Base-by-base conservation (phyloP, 2,329 filamentous ascomycete species). In the Paradendryphiella salina region DNA sequence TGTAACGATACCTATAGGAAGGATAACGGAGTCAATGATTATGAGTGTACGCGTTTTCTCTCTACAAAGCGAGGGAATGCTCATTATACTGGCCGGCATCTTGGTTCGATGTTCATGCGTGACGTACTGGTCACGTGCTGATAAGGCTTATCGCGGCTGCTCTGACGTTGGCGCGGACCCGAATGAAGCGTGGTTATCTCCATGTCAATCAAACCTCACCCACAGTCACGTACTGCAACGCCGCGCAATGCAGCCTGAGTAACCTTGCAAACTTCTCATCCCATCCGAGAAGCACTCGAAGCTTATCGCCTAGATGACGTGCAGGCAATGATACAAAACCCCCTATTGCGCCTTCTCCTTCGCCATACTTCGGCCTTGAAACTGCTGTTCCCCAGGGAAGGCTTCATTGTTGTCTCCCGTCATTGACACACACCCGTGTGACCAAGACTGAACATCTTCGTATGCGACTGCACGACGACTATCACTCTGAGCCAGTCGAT, bases 1-100 rank as follows among this genome's bases (percentile, higher is more conserved):
- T 48, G 55, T 55, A 57, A 50, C 20, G 52, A 43, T 52, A 49
- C 46, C 36, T 34, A 46, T 15, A 31, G 41, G 44, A 33, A 31
- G 41, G 41, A 29, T 38, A 18, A 31, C 37, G 41, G 44, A 46
- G 21, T 51, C 18, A 50, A 28, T 8, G 42, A 36, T 45, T 21
- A 56, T 45, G 47, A 33, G 42, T 66, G 50, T 61, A 69, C 34
- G 57, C 57, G 36, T 52, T 59, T 37, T 18, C 34, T 29, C 17
- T 42, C 15, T 10, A 26, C 20, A 3, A 9, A 26, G 21, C 15
- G 26, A 11, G n/a, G 11, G 4, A 21, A 29, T 1, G 13, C 9
- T 4, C 3, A 34, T 33, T n/a, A n/a, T n/a, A n/a, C n/a, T n/a
- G n/a, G n/a, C n/a, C 32, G 21, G 10, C 23, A 26, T 34, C 26